A percentile compares a stretch with the other conserved stretches of the same genome.
These are phyloP conservation scores for Aspergillus campestris DNA, from an alignment of 495 filamentous ascomycete genomes.

Conservation along the genomic window DNA sequence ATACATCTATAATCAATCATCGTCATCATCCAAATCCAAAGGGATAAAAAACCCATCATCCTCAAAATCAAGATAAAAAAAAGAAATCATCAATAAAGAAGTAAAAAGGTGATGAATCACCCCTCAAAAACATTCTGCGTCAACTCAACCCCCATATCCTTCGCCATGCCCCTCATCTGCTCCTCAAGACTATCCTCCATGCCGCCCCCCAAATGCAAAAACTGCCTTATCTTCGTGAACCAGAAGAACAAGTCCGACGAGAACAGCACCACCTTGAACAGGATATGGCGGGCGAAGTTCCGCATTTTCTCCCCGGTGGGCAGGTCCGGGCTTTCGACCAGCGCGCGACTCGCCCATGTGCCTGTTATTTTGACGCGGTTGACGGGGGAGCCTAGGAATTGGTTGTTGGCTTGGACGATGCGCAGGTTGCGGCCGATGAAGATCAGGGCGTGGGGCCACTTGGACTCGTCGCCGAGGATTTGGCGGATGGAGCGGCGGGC, in stretches of 20 bases:
- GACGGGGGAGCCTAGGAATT: slow-evolving; percentile 83
- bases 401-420: slow-evolving; percentile 79
- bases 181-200: slow-evolving; percentile 94
- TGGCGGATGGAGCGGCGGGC: slow-evolving; percentile 79
- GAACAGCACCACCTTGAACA: slow-evolving; percentile 73
- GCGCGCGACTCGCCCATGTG: slow-evolving; percentile 71
- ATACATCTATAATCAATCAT: no score
- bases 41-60: no score
- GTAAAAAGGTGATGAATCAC: slow-evolving; percentile 19
- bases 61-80: no score
- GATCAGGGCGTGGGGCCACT: slow-evolving; percentile 88
- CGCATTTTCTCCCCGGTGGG: slow-evolving; percentile 45
- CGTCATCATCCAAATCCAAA: no score
- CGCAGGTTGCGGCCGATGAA: slow-evolving; percentile 94
- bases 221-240: slow-evolving; percentile 66
- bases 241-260: slow-evolving; percentile 77
- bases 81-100: not conserved
- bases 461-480: slow-evolving; percentile 78
- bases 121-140: slow-evolving; percentile 83
- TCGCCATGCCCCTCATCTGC: slow-evolving; percentile 77
- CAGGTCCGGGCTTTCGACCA: slow-evolving; percentile 61
- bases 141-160: slow-evolving; percentile 84
- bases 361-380: slow-evolving; percentile 95
- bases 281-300: slow-evolving; percentile 58
- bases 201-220: slow-evolving; percentile 62